Evolutionary conservation across 306 rosid genomes (phyloP).

Genomic region (Neltuma alba): DNA sequence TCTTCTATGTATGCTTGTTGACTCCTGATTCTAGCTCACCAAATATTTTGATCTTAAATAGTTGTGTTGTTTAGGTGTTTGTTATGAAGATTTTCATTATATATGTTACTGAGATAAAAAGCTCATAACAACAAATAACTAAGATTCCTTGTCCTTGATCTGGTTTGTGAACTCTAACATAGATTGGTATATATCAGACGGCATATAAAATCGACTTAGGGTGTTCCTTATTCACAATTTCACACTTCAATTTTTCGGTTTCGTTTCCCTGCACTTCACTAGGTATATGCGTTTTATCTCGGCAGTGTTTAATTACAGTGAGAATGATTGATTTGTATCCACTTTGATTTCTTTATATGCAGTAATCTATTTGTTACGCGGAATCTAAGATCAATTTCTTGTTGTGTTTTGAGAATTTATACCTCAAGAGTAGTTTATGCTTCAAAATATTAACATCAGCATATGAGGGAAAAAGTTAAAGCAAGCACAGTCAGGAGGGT

Average conservation of each 20-base stretch:
- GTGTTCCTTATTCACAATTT: too few species aligned
- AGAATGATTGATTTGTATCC: not conserved
- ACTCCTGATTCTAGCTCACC: not conserved
- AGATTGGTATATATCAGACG: too few species aligned
- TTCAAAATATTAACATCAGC: not conserved
- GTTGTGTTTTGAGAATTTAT: not conserved
- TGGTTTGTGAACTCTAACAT: too few species aligned
- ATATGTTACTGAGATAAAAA: not conserved
- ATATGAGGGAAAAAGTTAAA: not conserved
- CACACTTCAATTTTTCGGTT: not conserved
- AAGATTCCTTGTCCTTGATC: not conserved
- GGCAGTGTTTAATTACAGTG: not conserved
- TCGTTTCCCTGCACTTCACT: not conserved
- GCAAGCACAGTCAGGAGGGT: not conserved
- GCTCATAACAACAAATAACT: not conserved
- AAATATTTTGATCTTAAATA: not conserved
- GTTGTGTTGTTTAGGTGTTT: not conserved
- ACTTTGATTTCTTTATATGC: not conserved
- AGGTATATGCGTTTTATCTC: not conserved
- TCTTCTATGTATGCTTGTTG: not conserved
- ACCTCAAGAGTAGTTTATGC: not conserved
- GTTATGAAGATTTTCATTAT: not conserved
- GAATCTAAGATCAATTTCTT: not conserved
- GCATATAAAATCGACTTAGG: too few species aligned
- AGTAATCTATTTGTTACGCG: not conserved